Evolutionary conservation across 2,329 filamentous ascomycete genomes (phyloP), one percentile per base, ranked within the genome.

Genomic region (Cladosporium oxysporum): DNA sequence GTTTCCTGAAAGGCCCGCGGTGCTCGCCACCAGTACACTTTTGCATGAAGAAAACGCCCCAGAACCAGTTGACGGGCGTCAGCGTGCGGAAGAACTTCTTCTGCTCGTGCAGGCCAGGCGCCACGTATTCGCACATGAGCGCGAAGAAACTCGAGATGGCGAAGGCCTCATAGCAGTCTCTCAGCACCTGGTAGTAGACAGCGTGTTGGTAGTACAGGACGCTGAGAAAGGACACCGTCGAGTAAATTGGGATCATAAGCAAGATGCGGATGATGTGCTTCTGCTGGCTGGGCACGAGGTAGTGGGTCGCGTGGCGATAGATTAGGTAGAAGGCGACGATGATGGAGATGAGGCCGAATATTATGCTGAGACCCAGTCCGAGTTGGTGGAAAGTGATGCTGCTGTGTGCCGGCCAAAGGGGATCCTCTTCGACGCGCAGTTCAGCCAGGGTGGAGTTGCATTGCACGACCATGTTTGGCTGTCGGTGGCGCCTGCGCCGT

Each of bases 121-220:
- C 91, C 68, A 92, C 84, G 77, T 95, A 95, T 74, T 92, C 86
- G 76, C 91, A 95, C 74, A 96, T 81, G 57, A 96, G 82, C 10
- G 90, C 88, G 79, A 96, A 96, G 82, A 96, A 96, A 69, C 90
- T 91, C 33, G 91, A 89, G 69, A 96, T 93, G 66, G 91, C 91
- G 73, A 96, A 94, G 12, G 92, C 91, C 80, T 96, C 92, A 77
- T 96, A 96, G 79, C 91, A 94, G 76, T 95, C 90, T 72, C 90
- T 88, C 52, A 94, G 81, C 62, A 95, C 88, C 74, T 91, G 85
- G 76, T 90, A 95, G 80, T 96, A 96, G 65, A 95, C 86, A 58
- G 90, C 87, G 73, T 93, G 86, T 76, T 84, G 86, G 81, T 95
- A 94, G 80, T 86, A 93, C 70, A 85, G 83, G 71, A 92, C 87